phyloP scores from a whole-genome alignment of 1,284 basidiomycete genomes.

The Neolentinus lepideus region DNA sequence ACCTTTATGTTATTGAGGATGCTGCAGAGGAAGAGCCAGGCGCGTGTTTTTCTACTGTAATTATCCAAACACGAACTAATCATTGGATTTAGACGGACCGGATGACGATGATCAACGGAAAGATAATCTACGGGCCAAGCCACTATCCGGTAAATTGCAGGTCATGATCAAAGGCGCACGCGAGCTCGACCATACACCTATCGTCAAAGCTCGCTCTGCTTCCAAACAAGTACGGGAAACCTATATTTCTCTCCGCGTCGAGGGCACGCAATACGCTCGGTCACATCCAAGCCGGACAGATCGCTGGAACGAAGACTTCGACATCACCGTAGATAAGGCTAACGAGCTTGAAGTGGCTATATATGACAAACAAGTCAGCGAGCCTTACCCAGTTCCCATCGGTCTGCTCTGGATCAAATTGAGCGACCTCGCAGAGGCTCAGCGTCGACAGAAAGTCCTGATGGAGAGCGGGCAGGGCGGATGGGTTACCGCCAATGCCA shows the following conservation, averaged over 20 bases:
- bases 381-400: slow-evolving; percentile 80
- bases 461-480: slow-evolving; percentile 81
- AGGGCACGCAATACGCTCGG: slow-evolving; percentile 89
- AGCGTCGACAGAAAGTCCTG: slow-evolving; percentile 88
- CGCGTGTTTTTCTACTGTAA: slow-evolving; percentile 19
- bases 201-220: slow-evolving; percentile 61
- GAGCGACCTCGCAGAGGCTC: slow-evolving; percentile 91
- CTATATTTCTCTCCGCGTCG: slow-evolving; percentile 91
- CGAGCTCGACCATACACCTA: slow-evolving; percentile 91
- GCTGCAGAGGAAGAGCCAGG: slow-evolving; percentile 73
- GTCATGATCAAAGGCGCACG: slow-evolving; percentile 86
- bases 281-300: slow-evolving; percentile 93
- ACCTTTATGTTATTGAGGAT: slow-evolving; percentile 89
- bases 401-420: slow-evolving; percentile 96
- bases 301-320: slow-evolving; percentile 97
- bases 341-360: slow-evolving; percentile 98
- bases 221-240: slow-evolving; percentile 84
- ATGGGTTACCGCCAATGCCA: slow-evolving; percentile 90
- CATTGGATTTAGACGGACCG: slow-evolving; percentile 26
- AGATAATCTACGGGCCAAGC: slow-evolving; percentile 85
- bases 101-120: slow-evolving; percentile 86
- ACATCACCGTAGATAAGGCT: slow-evolving; percentile 95
- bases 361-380: slow-evolving; percentile 86
- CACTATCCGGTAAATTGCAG: slow-evolving; percentile 89
- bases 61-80: not conserved